These are phyloP conservation scores for Drechslera avenae DNA, from an alignment of 2,329 filamentous ascomycete species.

Conservation along the genomic window DNA sequence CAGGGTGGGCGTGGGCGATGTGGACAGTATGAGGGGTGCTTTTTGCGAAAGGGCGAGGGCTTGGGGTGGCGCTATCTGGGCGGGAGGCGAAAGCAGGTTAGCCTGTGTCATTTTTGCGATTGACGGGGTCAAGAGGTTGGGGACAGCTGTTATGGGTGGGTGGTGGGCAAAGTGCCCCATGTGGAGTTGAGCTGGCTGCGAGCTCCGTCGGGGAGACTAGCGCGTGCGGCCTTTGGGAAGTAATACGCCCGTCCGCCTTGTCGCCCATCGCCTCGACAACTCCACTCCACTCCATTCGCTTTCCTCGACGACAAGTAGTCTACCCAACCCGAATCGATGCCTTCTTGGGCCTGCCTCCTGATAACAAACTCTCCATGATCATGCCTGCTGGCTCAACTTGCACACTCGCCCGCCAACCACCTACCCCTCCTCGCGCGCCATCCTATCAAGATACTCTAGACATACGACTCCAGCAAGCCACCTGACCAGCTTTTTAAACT, in stretches of 20 bases:
- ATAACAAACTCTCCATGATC: constrained; percentile 30
- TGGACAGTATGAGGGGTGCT: constrained; percentile 49
- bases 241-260: constrained; percentile 18
- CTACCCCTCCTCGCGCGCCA: constrained; percentile 36
- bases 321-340: background rate
- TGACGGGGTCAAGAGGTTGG: background rate
- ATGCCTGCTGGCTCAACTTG: constrained; percentile 38
- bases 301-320: background rate
- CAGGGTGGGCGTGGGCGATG: constrained; percentile 48
- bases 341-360: constrained; percentile 16
- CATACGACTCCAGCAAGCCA: constrained; percentile 22
- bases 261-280: constrained; percentile 13
- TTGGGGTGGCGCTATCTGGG: constrained; percentile 45
- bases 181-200: constrained; percentile 14
- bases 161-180: too few relatives aligned
- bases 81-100: constrained; percentile 50
- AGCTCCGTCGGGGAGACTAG: constrained; percentile 28
- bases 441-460: constrained; percentile 9
- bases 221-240: constrained; percentile 4
- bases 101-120: constrained; percentile 34
- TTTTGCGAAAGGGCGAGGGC: constrained; percentile 56
- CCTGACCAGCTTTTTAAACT: constrained; percentile 16
- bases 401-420: constrained; percentile 26
- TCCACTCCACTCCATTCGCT: too few relatives aligned
- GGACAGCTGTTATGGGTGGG: constrained; percentile 6